Base-by-base conservation (phyloP, 768 basidiomycete genomes). In the Melanogaster broomeanus region DNA sequence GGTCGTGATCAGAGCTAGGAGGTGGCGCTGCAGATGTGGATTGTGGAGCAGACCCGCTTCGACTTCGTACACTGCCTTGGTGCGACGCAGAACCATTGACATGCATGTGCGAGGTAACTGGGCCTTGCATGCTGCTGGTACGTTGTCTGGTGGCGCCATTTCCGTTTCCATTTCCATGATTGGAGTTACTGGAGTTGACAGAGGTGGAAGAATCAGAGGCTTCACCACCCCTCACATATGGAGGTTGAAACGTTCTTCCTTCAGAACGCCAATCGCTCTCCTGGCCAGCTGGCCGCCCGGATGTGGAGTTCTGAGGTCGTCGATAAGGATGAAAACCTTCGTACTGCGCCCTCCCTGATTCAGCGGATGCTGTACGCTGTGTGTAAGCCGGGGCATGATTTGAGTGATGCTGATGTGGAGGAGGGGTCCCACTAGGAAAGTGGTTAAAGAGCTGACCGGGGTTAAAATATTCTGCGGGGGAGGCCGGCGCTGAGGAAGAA, bases 271-370 rank as follows among this genome's bases (percentile, higher is more conserved):
- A 80, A 48, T 87, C 84, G 40, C 58, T 48, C 28, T 62, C 62
- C 8, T 61, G 62, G 31, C 52, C 54, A 33, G 62, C 63, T 3
- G 61, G 10, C 10, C 69, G 63, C 15, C 72, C 65, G 61, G 71
- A 18, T 66, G 61, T 18, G 49, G 56, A 5, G 48, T 53, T 58
- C 24, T 68, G 76, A 19, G 88, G 88, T 13, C 89, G 81, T 49
- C 89, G 86, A 76, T 91, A 91, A 48, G 90, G 90, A 66, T 91
- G 89, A 65, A 84, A 92, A 24, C 87, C 89, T 31, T 75, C 75
- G 52, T 77, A 76, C 33, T 48, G 64, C 10, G 58, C 56, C 2
- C 57, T 28, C 18, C 67, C 59, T 35, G 62, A 51, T 13, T 64
- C 64, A 2, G 72, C 56, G 0, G 74, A 69, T 42, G 64, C 53